phyloP scores from a whole-genome alignment of 768 basidiomycete species.

The Tulasnella sp. region DNA sequence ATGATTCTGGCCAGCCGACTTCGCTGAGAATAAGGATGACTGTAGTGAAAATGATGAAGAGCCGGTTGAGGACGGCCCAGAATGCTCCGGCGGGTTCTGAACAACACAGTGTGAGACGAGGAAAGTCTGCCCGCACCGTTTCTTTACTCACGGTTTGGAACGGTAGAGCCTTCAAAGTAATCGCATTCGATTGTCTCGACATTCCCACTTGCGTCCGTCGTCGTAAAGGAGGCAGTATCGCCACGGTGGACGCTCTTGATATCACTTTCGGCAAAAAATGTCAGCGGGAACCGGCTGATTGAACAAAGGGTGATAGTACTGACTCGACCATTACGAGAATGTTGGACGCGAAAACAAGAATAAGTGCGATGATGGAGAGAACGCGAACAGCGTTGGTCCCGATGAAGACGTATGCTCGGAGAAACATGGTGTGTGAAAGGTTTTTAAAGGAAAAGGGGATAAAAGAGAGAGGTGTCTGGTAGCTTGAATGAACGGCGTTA shows the following conservation, averaged over 20 bases:
- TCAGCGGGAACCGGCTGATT: conserved; percentile 21
- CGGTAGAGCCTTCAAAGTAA: conserved; percentile 69
- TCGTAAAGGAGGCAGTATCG: conserved; percentile 20
- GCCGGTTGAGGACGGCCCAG: conserved; percentile 80
- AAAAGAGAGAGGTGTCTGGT: no score
- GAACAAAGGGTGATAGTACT: conserved; percentile 29
- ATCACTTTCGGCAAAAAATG: conserved; percentile 27
- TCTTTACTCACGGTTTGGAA: conserved; percentile 12
- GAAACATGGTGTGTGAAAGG: no score
- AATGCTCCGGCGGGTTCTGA: conserved; percentile 69
- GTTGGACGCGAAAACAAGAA: conserved; percentile 57
- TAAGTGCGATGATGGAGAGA: conserved; percentile 65
- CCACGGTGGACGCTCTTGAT: conserved; percentile 57
- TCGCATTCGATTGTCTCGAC: conserved; percentile 45
- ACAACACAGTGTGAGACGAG: neutral
- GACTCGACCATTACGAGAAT: conserved; percentile 14
- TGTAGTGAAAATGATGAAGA: conserved; percentile 80
- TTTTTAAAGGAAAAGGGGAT: no score
- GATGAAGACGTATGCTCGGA: conserved; percentile 40
- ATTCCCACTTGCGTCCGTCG: conserved; percentile 25
- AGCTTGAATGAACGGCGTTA: no score
- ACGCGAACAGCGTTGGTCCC: conserved; percentile 67
- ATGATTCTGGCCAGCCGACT: conserved; percentile 61
- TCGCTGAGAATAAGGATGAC: conserved; percentile 75
- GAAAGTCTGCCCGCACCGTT: no score